Base-by-base conservation (phyloP, 1,284 basidiomycete species). In the Boletus mariae region DNA sequence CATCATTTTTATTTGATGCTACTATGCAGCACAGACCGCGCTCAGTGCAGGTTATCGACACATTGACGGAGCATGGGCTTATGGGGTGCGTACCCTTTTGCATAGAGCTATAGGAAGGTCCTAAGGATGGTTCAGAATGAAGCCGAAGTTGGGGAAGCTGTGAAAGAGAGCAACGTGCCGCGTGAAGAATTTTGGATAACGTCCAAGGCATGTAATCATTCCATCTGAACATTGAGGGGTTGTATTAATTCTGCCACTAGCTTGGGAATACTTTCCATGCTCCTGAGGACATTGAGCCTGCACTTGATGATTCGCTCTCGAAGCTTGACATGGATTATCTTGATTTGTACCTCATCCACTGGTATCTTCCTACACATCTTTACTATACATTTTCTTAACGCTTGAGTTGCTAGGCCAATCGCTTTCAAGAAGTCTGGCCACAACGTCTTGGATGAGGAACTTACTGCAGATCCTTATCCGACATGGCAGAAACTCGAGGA, bases 401-500 rank as follows among this genome's bases (percentile, higher is more conserved):
- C 29, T n/a, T 29, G 13, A 42, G 17, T 34, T 47, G 0, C 32
- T 26, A 85, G 84, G 84, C 84, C 85, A 0, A 70, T 88, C 10
- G 89, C 89, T 5, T 78, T 88, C 65, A 84, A 87, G 63, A 80
- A 80, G 53, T 75, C 75, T 40, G 80, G 78, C 50, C 73, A 73
- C 55, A 68, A 72, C 47, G 63, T 74, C 61, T 59, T 86, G 44
- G 83, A 92, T 55, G 70, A 74, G 53, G 75, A 77, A 7, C 79
- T 92, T n/a, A 87, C 83, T 6, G 82, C 81, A 20, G 76, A 92
- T 65, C 84, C 87, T 3, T 84, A 86, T 64, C 86, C 85, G 23
- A 94, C 92, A 0, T 95, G 92, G 92, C 74, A 83, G 63, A 86
- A 88, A 63, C 83, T 94, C 63, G 92, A 94, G 67, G 84, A 86